Evolutionary conservation across 2,329 filamentous ascomycete species (phyloP).

Genomic region (Rachicladosporium sp.): DNA sequence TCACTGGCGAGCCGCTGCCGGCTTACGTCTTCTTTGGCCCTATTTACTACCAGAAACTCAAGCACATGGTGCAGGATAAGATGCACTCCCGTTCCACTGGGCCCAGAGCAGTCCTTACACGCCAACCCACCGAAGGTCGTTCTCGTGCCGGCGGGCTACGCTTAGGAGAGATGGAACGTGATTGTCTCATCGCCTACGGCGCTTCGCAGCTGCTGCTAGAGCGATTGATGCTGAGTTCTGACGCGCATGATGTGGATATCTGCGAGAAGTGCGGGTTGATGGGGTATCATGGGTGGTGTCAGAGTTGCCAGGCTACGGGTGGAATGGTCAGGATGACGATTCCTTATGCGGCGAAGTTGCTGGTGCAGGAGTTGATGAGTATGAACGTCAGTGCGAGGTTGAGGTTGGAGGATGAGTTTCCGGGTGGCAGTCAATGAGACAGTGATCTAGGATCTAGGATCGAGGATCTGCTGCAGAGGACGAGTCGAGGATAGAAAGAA

Average conservation of each 20-base stretch:
- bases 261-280: conserved; percentile 91
- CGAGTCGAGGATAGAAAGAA: too few relatives aligned
- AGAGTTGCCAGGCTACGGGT: conserved; percentile 75
- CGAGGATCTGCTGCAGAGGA: too few relatives aligned
- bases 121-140: conserved; percentile 91
- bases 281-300: conserved; percentile 89
- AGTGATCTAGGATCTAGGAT: too few relatives aligned
- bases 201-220: conserved; percentile 86
- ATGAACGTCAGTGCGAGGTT: conserved; percentile 97
- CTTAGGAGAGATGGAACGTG: conserved; percentile 96
- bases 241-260: conserved; percentile 82
- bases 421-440: conserved; percentile 23
- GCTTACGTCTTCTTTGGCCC: conserved; percentile 97
- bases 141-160: conserved; percentile 84
- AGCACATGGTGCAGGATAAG: conserved; percentile 99
- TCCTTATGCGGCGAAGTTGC: conserved; percentile 90
- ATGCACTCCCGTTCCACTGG: conserved; percentile 94
- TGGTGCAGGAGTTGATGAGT: conserved; percentile 90
- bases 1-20: conserved; percentile 85
- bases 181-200: conserved; percentile 94
- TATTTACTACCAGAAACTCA: conserved; percentile 98
- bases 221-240: conserved; percentile 85
- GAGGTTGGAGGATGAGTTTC: conserved; percentile 89
- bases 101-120: conserved; percentile 79
- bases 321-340: conserved; percentile 88